Base-by-base conservation (phyloP, 2,329 filamentous ascomycete genomes). In the Botryosphaeria agaves region DNA sequence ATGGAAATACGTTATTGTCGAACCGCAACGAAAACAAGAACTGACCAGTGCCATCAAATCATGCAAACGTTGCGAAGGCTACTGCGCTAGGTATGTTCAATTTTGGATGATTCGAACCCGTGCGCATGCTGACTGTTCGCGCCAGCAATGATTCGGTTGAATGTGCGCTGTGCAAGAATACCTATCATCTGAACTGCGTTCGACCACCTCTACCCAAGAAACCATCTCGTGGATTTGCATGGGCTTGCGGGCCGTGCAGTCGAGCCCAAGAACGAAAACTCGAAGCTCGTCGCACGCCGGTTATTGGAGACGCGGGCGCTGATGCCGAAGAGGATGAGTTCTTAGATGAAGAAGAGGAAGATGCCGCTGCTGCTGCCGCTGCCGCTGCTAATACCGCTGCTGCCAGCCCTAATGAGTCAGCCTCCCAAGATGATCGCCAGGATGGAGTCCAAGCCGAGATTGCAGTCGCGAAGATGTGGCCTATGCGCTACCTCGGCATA, bases 161-260 rank as follows among this genome's bases (percentile, higher is more conserved):
- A 52, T 98, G 89, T 53, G 89, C 87, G 26, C 84, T 94, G 32
- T 98, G 89, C 55, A 72, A 76, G 48, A 76, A 84, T 52, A 95
- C 87, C 9, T 98, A 94, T 57, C 89, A 98, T 60, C 95, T 98
- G 87, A 82, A 85, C 46, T 98, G 89, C 53, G 89, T 98, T 33
- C 77, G 79, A 36, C 89, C 89, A 24, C 83, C 85, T 21, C 56
- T 98, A 38, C 67, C 84, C 31, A 98, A 94, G 55, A 98, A 98
- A 55, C 89, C 89, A 14, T 93, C 87, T 28, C 77, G 89, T 53
- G 89, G 89, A 23, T 98, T 98, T 56, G 89, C 84, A 4, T 98
- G 89, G 89, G 87, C 89, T 18, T 98, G 89, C 53, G 89, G 82
- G 32, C 79, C 87, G 35, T 98, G 89, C 55, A 94, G 84, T 53